phyloP scores from a whole-genome alignment of 2,329 filamentous ascomycete species.

The Escovopsis sp. region DNA sequence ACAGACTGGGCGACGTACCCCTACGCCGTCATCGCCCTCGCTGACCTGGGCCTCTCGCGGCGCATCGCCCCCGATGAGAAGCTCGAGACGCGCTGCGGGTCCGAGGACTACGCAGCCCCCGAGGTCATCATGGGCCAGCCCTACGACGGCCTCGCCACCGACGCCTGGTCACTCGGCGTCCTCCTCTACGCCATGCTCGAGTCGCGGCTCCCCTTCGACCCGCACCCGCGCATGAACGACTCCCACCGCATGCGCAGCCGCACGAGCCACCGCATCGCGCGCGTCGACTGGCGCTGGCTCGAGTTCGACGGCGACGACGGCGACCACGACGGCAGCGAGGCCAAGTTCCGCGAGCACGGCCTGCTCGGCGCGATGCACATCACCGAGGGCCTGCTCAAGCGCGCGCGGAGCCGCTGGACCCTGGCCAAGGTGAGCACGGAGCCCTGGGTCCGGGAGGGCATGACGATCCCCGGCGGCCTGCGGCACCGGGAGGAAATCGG shows the following conservation, averaged over 20 bases:
- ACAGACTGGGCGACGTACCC: slow-evolving; percentile 63
- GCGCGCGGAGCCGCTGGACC: slow-evolving; percentile 63
- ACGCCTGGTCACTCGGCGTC: slow-evolving; percentile 92
- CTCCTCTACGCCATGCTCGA: slow-evolving; percentile 88
- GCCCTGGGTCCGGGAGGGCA: slow-evolving; percentile 64
- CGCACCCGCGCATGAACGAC: slow-evolving; percentile 65
- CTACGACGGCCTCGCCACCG: slow-evolving; percentile 82
- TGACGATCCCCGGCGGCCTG: slow-evolving; percentile 50
- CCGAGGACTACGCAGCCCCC: slow-evolving; percentile 91
- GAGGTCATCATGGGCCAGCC: slow-evolving; percentile 92
- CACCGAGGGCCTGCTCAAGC: slow-evolving; percentile 72
- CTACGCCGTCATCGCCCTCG: slow-evolving; percentile 72
- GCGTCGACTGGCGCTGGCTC: slow-evolving; percentile 92
- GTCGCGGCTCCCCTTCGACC: slow-evolving; percentile 84
- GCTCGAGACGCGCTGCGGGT: slow-evolving; percentile 86
- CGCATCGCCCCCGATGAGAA: slow-evolving; percentile 75
- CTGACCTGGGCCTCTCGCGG: slow-evolving; percentile 80
- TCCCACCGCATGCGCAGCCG: slow-evolving; percentile 62
- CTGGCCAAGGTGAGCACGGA: slow-evolving; percentile 57
- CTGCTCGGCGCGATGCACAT: slow-evolving; percentile 65
- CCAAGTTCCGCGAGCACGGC: slow-evolving; percentile 46
- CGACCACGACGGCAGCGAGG: slow-evolving; percentile 59
- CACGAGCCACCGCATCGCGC: slow-evolving; percentile 85
- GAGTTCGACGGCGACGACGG: slow-evolving; percentile 72
- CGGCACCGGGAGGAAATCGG: slow-evolving; percentile 45